These are phyloP conservation scores for Tolypocladium tundrense DNA, from an alignment of 2,329 filamentous ascomycete genomes.

Conservation along the genomic window DNA sequence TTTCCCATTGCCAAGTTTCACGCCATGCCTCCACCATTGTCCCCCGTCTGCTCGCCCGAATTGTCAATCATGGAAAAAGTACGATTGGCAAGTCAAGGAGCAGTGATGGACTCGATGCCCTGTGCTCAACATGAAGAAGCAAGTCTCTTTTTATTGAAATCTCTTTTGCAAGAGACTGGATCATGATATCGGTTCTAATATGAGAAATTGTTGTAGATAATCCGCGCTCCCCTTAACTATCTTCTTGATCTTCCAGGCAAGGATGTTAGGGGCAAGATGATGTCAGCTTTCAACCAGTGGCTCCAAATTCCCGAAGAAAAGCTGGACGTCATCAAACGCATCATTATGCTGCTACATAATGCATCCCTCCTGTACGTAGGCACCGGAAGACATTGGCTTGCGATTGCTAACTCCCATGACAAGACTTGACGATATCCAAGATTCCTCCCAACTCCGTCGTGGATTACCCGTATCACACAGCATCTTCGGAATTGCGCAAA, in stretches of 20 bases:
- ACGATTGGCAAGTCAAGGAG: neutral
- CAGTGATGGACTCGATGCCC: neutral
- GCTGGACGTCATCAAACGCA: conserved; percentile 59
- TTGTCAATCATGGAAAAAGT: no score
- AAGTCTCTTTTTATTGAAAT: neutral
- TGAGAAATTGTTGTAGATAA: neutral
- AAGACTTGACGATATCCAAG: conserved; percentile 33
- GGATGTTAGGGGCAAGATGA: neutral
- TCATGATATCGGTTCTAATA: neutral
- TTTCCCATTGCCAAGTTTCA: neutral
- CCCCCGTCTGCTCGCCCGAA: neutral
- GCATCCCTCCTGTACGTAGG: neutral
- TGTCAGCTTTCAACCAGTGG: conserved; percentile 60
- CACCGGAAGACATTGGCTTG: neutral
- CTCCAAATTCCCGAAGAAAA: conserved; percentile 56
- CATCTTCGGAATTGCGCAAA: conserved; percentile 38
- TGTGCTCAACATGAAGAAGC: neutral
- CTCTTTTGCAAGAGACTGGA: neutral
- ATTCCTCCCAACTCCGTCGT: conserved; percentile 33
- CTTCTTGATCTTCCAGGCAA: neutral
- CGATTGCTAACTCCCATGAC: neutral
- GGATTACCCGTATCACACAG: conserved; percentile 36
- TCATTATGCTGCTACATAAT: conserved; percentile 30
- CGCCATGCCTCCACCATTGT: neutral
- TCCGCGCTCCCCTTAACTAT: neutral